Evolutionary conservation across 2,329 filamentous ascomycete species (phyloP).

Genomic region (Talaromyces rugulosus): DNA sequence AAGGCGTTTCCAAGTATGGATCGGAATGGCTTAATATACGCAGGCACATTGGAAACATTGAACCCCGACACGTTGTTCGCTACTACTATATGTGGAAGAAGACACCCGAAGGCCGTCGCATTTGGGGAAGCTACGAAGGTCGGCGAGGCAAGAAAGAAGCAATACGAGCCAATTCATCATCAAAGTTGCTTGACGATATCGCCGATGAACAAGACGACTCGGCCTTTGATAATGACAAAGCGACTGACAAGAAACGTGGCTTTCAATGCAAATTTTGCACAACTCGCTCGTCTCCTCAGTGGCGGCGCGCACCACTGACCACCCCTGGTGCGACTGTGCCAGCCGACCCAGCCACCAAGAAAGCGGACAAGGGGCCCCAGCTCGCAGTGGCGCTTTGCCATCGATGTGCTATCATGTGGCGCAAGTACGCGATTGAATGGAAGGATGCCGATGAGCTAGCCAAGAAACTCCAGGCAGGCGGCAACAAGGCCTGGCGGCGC

Average conservation of each 20-base stretch:
- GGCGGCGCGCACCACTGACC: conserved; percentile 81
- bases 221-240: conserved; percentile 88
- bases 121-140: conserved; percentile 86
- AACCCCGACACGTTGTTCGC: conserved; percentile 75
- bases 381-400: conserved; percentile 80
- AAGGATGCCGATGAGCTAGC: conserved; percentile 88
- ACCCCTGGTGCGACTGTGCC: conserved; percentile 66
- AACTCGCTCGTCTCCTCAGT: conserved; percentile 75
- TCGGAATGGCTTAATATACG: conserved; percentile 83
- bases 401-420: conserved; percentile 88
- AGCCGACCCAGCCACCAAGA: conserved; percentile 57
- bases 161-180: conserved; percentile 58
- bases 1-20: conserved; percentile 82
- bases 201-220: conserved; percentile 92
- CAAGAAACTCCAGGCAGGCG: conserved; percentile 77
- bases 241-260: conserved; percentile 68
- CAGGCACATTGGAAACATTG: conserved; percentile 74
- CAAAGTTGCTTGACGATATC: conserved; percentile 84
- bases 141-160: conserved; percentile 87
- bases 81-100: conserved; percentile 99
- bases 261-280: conserved; percentile 95
- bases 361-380: conserved; percentile 72
- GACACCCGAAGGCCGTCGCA: conserved; percentile 73
- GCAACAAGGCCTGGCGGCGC: conserved; percentile 78
- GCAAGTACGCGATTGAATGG: conserved; percentile 92